Percentiles rank a stretch among this genome's conserved stretches.
Evolutionary conservation across 305 asterid species (phyloP).

Genomic region (Fraxinus velutina): DNA sequence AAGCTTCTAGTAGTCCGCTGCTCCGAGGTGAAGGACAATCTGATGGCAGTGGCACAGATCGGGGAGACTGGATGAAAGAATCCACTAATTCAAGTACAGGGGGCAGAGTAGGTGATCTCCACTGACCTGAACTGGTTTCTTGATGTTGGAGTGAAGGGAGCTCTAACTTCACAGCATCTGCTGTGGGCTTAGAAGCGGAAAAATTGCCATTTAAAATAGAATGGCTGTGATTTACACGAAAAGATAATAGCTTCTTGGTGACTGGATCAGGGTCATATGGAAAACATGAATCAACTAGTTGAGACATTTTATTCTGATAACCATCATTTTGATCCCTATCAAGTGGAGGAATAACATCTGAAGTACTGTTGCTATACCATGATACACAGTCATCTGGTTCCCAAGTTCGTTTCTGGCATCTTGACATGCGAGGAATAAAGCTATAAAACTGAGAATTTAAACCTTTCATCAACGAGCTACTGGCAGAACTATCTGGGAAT

Average conservation of each 20-base stretch:
- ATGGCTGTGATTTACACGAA: slow-evolving; percentile 36
- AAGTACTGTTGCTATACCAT: slow-evolving; percentile 28
- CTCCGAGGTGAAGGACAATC: slow-evolving; percentile 44
- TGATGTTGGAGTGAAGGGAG: slow-evolving; percentile 77
- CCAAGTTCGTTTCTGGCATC: slow-evolving; percentile 30
- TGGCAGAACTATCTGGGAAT: slow-evolving; percentile 30
- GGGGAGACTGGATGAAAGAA: slow-evolving; percentile 43
- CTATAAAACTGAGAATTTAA: slow-evolving; percentile 35
- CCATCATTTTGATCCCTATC: slow-evolving; percentile 29
- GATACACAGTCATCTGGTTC: slow-evolving; percentile 42
- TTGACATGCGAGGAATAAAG: slow-evolving; percentile 36
- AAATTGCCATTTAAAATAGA: slow-evolving; percentile 37
- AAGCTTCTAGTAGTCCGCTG: slow-evolving; percentile 56
- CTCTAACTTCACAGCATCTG: slow-evolving; percentile 59
- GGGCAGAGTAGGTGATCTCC: slow-evolving; percentile 27
- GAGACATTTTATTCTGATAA: slow-evolving; percentile 33
- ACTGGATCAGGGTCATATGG: slow-evolving; percentile 33
- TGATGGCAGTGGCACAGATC: slow-evolving; percentile 32
- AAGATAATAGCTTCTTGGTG: slow-evolving; percentile 34
- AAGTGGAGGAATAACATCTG: slow-evolving; percentile 26
- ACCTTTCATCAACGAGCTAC: slow-evolving; percentile 29
- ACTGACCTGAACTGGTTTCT: slow-evolving; percentile 34
- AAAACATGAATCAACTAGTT: slow-evolving; percentile 32
- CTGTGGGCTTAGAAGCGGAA: slow-evolving; percentile 55
- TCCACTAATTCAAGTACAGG: slow-evolving; percentile 43